Conservation (phyloP, 2,329 filamentous ascomycete genomes). For the Apiospora saccharicola region DNA sequence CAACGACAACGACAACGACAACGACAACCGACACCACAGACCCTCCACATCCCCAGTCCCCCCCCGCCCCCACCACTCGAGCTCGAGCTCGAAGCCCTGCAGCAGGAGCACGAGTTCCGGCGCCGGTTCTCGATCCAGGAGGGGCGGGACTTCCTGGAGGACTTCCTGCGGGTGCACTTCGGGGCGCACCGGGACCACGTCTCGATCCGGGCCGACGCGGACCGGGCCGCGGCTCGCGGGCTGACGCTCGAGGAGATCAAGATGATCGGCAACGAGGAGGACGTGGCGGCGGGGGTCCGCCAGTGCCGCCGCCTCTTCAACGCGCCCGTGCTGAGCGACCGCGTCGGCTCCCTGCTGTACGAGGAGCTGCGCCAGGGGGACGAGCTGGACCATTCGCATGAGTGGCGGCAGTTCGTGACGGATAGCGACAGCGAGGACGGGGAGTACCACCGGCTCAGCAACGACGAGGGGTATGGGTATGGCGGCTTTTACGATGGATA, state of each 20-base stretch:
- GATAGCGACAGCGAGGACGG: too few relatives aligned
- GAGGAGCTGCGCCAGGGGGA: constrained; percentile 32
- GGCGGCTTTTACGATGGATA: neutral
- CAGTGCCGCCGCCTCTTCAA: constrained; percentile 34
- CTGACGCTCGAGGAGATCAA: constrained; percentile 34
- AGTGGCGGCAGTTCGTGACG: neutral
- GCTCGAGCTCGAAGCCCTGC: neutral
- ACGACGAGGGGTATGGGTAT: too few relatives aligned
- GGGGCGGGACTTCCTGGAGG: constrained; percentile 30
- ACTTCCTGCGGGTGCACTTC: constrained; percentile 33
- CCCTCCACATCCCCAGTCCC: neutral
- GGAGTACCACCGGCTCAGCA: too few relatives aligned
- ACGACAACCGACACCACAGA: too few relatives aligned
- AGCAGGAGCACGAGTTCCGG: constrained; percentile 25
- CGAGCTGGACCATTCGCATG: constrained; percentile 32
- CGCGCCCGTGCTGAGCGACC: constrained; percentile 34
- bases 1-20: neutral
- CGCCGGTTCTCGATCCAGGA: constrained; percentile 23
- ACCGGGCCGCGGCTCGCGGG: neutral
- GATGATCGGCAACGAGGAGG: constrained; percentile 35
- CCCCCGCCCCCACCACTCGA: too few relatives aligned
- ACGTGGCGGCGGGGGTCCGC: constrained; percentile 27
- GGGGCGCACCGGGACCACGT: constrained; percentile 29
- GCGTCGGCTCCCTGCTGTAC: constrained; percentile 32
- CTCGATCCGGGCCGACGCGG: constrained; percentile 23